Percentiles rank a stretch among this genome's conserved stretches.
phyloP scores from a whole-genome alignment of 1,284 basidiomycete species.

The Volvariella surrecta region DNA sequence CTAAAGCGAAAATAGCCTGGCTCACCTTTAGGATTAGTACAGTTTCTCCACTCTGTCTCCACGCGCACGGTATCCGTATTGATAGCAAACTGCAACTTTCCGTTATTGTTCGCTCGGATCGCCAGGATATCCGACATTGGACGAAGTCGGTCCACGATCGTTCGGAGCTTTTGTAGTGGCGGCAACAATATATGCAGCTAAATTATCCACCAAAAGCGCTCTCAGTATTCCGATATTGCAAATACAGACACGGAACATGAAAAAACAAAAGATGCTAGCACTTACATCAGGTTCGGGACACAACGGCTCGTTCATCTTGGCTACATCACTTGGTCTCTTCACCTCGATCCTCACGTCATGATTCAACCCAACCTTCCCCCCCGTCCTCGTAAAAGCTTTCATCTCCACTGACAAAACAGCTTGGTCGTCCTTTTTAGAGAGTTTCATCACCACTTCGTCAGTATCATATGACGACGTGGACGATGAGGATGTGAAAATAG shows the following conservation, averaged over 20 bases:
- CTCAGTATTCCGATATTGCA: no score
- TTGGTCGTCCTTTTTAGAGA: slow-evolving; percentile 75
- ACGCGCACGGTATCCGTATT: slow-evolving; percentile 64
- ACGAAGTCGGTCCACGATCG: slow-evolving; percentile 68
- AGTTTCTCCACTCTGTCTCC: slow-evolving; percentile 76
- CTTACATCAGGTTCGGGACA: slow-evolving; percentile 84
- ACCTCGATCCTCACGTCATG: slow-evolving; percentile 77
- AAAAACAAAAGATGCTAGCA: slow-evolving; percentile 4
- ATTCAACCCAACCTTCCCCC: slow-evolving; percentile 43
- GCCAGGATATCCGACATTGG: slow-evolving; percentile 72
- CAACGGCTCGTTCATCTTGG: slow-evolving; percentile 69
- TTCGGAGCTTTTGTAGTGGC: slow-evolving; percentile 67
- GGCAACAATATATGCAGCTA: slow-evolving; percentile 83
- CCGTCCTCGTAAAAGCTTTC: slow-evolving; percentile 2
- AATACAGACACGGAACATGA: slow-evolving; percentile 3
- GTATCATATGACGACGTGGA: slow-evolving; percentile 32
- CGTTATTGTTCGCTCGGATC: slow-evolving; percentile 59
- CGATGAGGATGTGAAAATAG: slow-evolving; percentile 37
- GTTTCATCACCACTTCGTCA: slow-evolving; percentile 71
- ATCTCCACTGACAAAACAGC: slow-evolving; percentile 70
- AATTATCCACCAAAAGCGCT: no score
- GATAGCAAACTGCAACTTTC: slow-evolving; percentile 60
- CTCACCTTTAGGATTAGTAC: slow-evolving; percentile 63
- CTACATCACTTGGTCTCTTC: slow-evolving; percentile 52
- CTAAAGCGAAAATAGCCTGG: slow-evolving; percentile 8